These are phyloP conservation scores for Penicillium rolfsii DNA, from an alignment of 2,329 filamentous ascomycete species.

Conservation along the genomic window DNA sequence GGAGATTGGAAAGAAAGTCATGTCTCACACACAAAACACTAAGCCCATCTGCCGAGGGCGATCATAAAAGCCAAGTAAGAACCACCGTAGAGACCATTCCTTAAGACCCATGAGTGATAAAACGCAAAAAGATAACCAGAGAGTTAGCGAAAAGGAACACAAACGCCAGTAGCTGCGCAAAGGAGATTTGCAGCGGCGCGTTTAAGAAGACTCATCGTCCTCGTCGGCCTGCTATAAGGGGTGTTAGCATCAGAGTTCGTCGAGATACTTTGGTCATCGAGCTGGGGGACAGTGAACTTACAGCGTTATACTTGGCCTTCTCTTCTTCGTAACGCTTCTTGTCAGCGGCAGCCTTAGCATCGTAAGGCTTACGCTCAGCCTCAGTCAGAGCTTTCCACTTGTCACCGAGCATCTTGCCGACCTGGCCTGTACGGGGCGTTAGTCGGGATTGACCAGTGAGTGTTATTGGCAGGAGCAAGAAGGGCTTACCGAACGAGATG, in stretches of 20 bases:
- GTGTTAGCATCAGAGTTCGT: conserved; percentile 13
- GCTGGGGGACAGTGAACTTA: conserved; percentile 53
- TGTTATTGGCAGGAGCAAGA: neutral
- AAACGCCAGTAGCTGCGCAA: conserved; percentile 41
- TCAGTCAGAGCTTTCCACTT: conserved; percentile 97
- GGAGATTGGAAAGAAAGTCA: neutral
- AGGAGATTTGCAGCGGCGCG: conserved; percentile 21
- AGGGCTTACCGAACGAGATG: conserved; percentile 79
- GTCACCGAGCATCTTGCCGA: conserved; percentile 97
- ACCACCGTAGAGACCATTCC: conserved; percentile 39
- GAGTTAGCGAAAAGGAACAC: conserved; percentile 39
- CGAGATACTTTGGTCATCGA: conserved; percentile 20
- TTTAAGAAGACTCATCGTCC: conserved; percentile 54
- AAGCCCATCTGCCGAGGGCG: conserved; percentile 18
- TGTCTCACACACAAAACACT: conserved; percentile 4
- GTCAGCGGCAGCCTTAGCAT: conserved; percentile 93
- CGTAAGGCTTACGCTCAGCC: conserved; percentile 90
- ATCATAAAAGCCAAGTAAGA: conserved; percentile 35
- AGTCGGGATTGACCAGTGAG: conserved; percentile 3
- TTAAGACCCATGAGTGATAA: conserved; percentile 31
- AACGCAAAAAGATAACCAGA: conserved; percentile 34
- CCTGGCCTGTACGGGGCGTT: conserved; percentile 66
- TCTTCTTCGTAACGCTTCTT: conserved; percentile 99
- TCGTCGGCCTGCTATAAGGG: conserved; percentile 56
- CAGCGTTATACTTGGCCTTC: conserved; percentile 84